Evolutionary conservation across 176 grass and related monocot species (phyloP).

Genomic region (Melocanna baccifera): DNA sequence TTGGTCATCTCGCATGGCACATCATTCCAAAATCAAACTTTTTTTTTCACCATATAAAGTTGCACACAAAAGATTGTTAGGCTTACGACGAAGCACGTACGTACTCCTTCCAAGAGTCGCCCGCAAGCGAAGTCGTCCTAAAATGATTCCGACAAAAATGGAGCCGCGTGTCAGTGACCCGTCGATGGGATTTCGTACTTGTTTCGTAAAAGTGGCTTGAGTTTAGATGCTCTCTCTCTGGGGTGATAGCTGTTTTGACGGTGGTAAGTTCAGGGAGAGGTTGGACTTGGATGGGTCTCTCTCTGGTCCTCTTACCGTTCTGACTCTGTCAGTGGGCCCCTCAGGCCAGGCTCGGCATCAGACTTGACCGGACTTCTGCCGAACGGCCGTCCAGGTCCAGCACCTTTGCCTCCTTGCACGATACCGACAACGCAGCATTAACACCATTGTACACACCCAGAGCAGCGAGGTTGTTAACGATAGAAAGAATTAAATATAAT

Average conservation of each 20-base stretch:
- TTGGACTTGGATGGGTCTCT: neutral
- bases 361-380: neutral
- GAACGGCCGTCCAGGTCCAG: neutral
- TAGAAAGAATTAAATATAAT: too few species aligned
- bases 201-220: neutral
- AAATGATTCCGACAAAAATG: neutral
- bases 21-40: neutral
- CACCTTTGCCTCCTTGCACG: neutral
- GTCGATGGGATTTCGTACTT: neutral
- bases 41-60: neutral
- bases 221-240: too few species aligned
- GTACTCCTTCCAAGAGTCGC: neutral
- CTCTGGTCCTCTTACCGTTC: neutral
- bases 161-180: neutral
- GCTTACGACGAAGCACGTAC: neutral
- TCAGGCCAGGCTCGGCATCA: neutral
- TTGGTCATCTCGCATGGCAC: neutral
- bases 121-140: too few species aligned
- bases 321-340: constrained; percentile 7
- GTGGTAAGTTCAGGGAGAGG: neutral
- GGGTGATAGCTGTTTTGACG: neutral
- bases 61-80: neutral
- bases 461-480: neutral
- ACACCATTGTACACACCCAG: neutral
- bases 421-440: neutral